Base-by-base conservation (phyloP, 345 rosid genomes). In the Anacardium occidentale region DNA sequence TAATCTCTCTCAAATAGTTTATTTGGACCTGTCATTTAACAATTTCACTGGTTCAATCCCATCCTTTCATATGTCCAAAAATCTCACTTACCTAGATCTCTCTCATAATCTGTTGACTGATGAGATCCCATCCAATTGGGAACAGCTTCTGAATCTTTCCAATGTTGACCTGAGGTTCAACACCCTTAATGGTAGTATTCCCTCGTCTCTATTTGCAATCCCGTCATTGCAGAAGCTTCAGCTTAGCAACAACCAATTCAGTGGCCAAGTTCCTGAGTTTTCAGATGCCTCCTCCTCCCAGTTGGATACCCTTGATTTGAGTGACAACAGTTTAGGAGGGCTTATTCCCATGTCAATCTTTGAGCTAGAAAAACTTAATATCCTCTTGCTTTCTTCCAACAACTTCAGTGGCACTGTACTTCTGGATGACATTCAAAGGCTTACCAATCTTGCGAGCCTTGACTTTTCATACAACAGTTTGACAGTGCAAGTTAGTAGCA, bases 381-480 rank as follows among this genome's bases (percentile, higher is more conserved):
- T 69, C 21, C 83, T 86, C 10, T 0, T 15, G 1, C 83, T 84
- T 60, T 74, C 85, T 50, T 85, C 37, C 73, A 89, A 89, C 79
- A 87, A 74, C 15, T 77, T 87, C 77, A 83, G 51, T 21, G 87
- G 83, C 29, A 64, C 81, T 0, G 32, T 85, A 24, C 57, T 29
- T 0, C 61, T 85, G 12, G 50, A 60, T 40, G 1, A 0, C 17
- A 14, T 85, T 66, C 67, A 12, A 17, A 51, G 17, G 20, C 80
- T 84, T 64, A 0, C 0, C 21, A 76, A 79, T 55, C 86, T 82
- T 21, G 61, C 83, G 1, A 54, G 1, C 0, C 82, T 82, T 42
- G 84, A 78, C 25, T 87, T 87, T 13, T 85, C 94, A 0, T 42
- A 76, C 82, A 86, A 85, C 58, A 10, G 1, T 7, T 80, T 89